Evolutionary conservation across 495 filamentous ascomycete genomes (phyloP).

Genomic region (Neurospora sp.): DNA sequence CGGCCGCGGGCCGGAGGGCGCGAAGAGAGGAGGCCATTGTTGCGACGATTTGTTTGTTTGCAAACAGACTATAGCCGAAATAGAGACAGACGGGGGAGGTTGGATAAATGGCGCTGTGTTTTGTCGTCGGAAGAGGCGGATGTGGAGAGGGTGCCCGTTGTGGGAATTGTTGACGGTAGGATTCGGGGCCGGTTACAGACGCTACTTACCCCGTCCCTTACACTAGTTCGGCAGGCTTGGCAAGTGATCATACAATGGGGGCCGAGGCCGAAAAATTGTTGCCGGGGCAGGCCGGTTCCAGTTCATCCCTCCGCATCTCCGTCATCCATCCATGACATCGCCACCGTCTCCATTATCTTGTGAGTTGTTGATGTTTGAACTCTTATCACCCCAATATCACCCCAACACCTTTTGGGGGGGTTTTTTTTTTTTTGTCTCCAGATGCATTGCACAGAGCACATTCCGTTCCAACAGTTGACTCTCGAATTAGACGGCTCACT

Average conservation of each 20-base stretch:
- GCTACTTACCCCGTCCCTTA: not conserved
- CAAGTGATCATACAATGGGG: not conserved
- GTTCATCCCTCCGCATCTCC: not conserved
- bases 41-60: not conserved
- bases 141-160: not conserved
- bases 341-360: not conserved
- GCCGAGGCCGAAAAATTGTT: not conserved
- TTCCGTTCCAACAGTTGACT: not conserved
- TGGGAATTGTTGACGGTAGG: not conserved
- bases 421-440: not conserved
- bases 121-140: not conserved
- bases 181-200: not conserved
- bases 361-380: not conserved
- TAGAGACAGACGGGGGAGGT: not conserved
- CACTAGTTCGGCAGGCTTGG: not conserved
- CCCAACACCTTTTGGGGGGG: too few relatives aligned
- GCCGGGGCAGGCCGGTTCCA: not conserved
- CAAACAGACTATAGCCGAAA: not conserved
- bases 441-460: not conserved
- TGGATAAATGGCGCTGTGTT: not conserved
- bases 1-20: constrained; percentile 3
- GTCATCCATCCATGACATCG: not conserved
- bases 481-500: not conserved
- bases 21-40: not conserved
- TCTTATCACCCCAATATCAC: not conserved